Evolutionary conservation across 805 yeast genomes (phyloP), one percentile per base, ranked within the genome.

Genomic region (Zygotorulaspora danielsina): DNA sequence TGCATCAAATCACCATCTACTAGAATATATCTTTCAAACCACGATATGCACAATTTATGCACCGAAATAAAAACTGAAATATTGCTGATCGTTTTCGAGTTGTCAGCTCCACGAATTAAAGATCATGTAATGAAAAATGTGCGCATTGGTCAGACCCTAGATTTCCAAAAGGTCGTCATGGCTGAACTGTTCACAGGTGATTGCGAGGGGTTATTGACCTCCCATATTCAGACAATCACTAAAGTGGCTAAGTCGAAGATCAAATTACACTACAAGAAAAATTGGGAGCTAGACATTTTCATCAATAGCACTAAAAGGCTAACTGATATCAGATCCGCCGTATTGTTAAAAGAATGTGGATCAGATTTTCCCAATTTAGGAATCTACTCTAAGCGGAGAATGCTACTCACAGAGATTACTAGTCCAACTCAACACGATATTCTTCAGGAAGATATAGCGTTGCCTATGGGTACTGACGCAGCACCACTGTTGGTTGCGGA

Each of bases 271-370:
- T 61, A 49, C 41, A 48, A 51, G 27, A 38, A 48, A 1, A 50
- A 55, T 26, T 61, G 66, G 66, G 58, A 53, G 29, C 34, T 60
- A 6, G 59, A 59, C 21, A 55, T 61, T 9, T 51, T 51, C 35
- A 46, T 61, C 19, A 53, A 48, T n/a, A 53, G 49, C 38, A 47
- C 53, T 9, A 48, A 49, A 28, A 53, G 45, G 21, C 43, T 61
- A 10, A 32, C 45, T 5, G 52, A 51, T 11, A 47, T 59, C 6
- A 46, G 64, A 31, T 46, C 55, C 9, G 49, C 38, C 19, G 36
- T 61, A n/a, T 28, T 53, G 13, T 49, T 50, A 24, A 46, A 41
- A 18, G 38, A 46, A 25, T 27, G 31, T 9, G 27, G 41, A 31
- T 11, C 35, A 10, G 20, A 16, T 5, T 12, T 19, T 26, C 32